A percentile compares a stretch with the other conserved stretches of the same genome.
These are phyloP conservation scores for Vigna hirtella DNA, from an alignment of 306 rosid species.

Conservation along the genomic window DNA sequence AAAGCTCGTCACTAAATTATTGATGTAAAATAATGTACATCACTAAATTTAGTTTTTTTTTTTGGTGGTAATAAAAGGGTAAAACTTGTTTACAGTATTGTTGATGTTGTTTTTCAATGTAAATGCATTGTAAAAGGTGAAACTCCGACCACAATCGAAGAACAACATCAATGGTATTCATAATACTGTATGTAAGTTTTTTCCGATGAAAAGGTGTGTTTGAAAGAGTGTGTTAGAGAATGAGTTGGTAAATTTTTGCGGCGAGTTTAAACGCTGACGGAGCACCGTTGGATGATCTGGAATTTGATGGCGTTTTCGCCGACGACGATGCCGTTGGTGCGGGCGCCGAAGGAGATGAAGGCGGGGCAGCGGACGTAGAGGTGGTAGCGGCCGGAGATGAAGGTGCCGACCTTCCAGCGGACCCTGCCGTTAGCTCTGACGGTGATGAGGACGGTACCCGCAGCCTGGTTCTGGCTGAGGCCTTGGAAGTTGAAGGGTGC, in stretches of 20 bases:
- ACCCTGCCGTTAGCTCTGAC: slow-evolving; percentile 77
- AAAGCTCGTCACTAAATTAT: neutral
- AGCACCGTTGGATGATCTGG: slow-evolving; percentile 69
- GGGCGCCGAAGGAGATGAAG: slow-evolving; percentile 55
- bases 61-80: too few species aligned
- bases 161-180: too few species aligned
- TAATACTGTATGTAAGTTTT: too few species aligned
- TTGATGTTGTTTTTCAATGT: too few species aligned
- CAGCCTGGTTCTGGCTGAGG: slow-evolving; percentile 55
- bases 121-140: too few species aligned
- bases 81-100: too few species aligned
- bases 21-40: neutral
- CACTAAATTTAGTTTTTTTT: neutral
- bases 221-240: neutral
- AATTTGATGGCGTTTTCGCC: slow-evolving; percentile 76
- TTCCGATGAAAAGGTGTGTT: neutral
- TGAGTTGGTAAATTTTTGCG: neutral
- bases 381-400: slow-evolving; percentile 70
- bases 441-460: slow-evolving; percentile 54
- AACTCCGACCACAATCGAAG: too few species aligned
- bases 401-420: slow-evolving; percentile 84
- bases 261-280: slow-evolving; percentile 63
- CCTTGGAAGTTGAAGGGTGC: slow-evolving; percentile 68
- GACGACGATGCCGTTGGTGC: slow-evolving; percentile 45
- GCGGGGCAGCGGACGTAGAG: slow-evolving; percentile 77